Evolutionary conservation across 345 rosid species (phyloP), one percentile per base, ranked within the genome.

Genomic region (Populus ilicifolia): DNA sequence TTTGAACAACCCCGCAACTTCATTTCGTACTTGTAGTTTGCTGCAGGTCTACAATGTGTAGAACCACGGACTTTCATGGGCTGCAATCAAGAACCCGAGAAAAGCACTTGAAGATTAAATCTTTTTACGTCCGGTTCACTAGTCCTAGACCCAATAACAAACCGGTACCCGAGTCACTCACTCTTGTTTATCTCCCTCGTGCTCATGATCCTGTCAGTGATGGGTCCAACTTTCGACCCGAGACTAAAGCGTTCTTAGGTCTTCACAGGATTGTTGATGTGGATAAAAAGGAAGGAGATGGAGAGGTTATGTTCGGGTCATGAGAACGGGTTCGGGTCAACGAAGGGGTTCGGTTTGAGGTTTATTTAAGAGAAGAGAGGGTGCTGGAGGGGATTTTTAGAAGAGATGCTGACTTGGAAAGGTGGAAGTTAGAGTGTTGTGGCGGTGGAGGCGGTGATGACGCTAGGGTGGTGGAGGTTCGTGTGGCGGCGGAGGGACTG

Each of bases 311-410:
- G 2, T 95, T 86, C 80, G 95, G 90, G 29, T 87, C 90, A 41
- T 86, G 93, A 54, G 94, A 90, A 72, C 84, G 73, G 23, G 93
- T 93, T 14, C 81, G 85, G 74, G 88, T 84, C 0, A 70, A 86
- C 70, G 92, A 85, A 29, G 94, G 91, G 50, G 86, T 89, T 65
- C 87, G 90, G 69, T 92, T 95, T 83, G 98, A 89, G 80, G 92
- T 93, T 25, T 91, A 85, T 65, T 75, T 85, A 59, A 73, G 87
- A 10, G 92, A 87, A 61, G 93, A 90, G 80, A 95, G 86, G 74
- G 80, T 89, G 0, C 44, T 95, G 39, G 87, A 86, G 78, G 98
- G 97, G 36, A 75, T 71, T 5, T 92, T 89, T 77, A 82, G 90
- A 43, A 87, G 79, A 65, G 88, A 84, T 27, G 89, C 85, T 14